Conservation (phyloP, 371 early-diverging fungal genomes). For the Mucor indicus region DNA sequence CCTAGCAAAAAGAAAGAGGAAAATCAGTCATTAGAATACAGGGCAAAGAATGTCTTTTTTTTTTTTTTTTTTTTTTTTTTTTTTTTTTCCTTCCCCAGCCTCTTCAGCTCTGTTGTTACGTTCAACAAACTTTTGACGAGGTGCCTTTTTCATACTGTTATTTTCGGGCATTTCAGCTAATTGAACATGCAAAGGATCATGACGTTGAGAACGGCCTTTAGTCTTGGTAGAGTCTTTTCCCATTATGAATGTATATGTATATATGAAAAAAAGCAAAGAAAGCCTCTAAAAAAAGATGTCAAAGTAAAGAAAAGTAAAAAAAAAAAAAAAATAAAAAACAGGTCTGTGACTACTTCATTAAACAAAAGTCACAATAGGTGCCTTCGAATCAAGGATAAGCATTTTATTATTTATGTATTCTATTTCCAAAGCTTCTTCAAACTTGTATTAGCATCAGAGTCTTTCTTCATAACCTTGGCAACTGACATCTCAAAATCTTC, state of each 20-base stretch:
- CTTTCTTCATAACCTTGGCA: slow-evolving; percentile 99
- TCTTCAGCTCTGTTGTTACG: slow-evolving; percentile 55
- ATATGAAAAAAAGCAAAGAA: too few relatives aligned
- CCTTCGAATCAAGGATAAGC: too few relatives aligned
- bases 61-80: slow-evolving; percentile 1
- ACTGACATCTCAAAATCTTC: slow-evolving; percentile 99
- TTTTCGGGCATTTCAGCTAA: slow-evolving; percentile 58
- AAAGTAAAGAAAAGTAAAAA: not conserved
- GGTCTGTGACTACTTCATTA: too few relatives aligned
- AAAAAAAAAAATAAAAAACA: too few relatives aligned
- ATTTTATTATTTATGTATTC: slow-evolving; percentile 11
- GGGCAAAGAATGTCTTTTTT: not conserved
- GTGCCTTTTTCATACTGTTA: slow-evolving; percentile 35
- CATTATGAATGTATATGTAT: slow-evolving; percentile 15
- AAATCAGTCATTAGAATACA: too few relatives aligned
- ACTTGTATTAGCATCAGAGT: slow-evolving; percentile 93
- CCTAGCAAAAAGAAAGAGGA: slow-evolving; percentile 26
- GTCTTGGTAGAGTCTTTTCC: slow-evolving; percentile 34
- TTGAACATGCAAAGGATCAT: slow-evolving; percentile 79
- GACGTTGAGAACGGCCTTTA: slow-evolving; percentile 46
- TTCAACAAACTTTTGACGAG: slow-evolving; percentile 64
- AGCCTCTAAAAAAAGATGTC: not conserved
- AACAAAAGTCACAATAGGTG: too few relatives aligned
- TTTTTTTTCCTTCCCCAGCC: slow-evolving; percentile 23
- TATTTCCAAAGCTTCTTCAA: slow-evolving; percentile 98